phyloP scores from a whole-genome alignment of 2,329 filamentous ascomycete genomes.

The Ascomycota sp. region DNA sequence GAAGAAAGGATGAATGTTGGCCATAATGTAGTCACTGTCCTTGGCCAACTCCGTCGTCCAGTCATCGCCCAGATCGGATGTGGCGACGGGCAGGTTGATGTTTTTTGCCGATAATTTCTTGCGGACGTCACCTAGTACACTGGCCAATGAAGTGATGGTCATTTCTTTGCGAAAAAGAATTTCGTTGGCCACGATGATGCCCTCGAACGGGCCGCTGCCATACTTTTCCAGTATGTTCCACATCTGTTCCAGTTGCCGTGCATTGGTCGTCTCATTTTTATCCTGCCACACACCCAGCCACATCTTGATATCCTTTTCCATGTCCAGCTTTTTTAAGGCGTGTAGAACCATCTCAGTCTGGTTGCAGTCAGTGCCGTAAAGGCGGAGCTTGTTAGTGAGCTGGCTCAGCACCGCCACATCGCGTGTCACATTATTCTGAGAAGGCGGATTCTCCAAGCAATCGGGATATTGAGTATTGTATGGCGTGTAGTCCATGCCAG shows the following conservation, averaged over 20 bases:
- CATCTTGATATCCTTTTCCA: slow-evolving; percentile 55
- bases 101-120: slow-evolving; percentile 45
- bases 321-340: slow-evolving; percentile 49
- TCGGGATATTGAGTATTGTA: slow-evolving; percentile 76
- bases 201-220: slow-evolving; percentile 46
- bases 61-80: slow-evolving; percentile 71
- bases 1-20: slow-evolving; percentile 93
- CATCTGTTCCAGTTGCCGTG: slow-evolving; percentile 61
- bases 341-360: slow-evolving; percentile 86
- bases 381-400: slow-evolving; percentile 63
- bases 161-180: slow-evolving; percentile 58
- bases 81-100: slow-evolving; percentile 57
- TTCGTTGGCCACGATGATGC: slow-evolving; percentile 65
- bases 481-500: slow-evolving; percentile 86
- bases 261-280: slow-evolving; percentile 59
- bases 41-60: slow-evolving; percentile 51
- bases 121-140: slow-evolving; percentile 43
- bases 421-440: slow-evolving; percentile 82
- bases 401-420: slow-evolving; percentile 80
- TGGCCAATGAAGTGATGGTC: slow-evolving; percentile 37
- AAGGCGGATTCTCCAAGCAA: slow-evolving; percentile 54
- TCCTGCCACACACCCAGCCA: slow-evolving; percentile 94
- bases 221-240: slow-evolving; percentile 59
- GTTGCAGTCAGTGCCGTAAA: slow-evolving; percentile 94
- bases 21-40: slow-evolving; percentile 73